Evolutionary conservation across 352 stramenopile species (phyloP).

Genomic region (Phytophthora agathidicida): DNA sequence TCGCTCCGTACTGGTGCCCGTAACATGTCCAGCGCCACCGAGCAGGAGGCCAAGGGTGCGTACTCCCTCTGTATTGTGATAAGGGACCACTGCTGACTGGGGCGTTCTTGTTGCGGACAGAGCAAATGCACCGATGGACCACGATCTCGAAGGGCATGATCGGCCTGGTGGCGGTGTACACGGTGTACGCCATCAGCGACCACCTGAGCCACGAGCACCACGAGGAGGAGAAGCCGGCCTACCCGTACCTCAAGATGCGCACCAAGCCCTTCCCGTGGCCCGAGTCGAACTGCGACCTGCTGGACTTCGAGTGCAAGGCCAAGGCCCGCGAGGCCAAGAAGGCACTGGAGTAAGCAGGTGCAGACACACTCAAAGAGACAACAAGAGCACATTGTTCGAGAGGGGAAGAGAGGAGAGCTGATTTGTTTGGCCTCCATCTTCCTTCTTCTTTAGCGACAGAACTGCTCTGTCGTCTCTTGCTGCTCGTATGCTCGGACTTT

Average conservation of each 20-base stretch:
- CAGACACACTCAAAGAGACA: conserved; percentile 1
- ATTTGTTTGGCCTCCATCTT: too few relatives aligned
- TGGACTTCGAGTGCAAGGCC: conserved; percentile 79
- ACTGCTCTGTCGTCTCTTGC: too few relatives aligned
- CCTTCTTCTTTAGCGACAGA: too few relatives aligned
- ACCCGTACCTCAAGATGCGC: conserved; percentile 88
- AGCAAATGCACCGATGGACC: conserved; percentile 87
- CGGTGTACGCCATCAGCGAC: conserved; percentile 65
- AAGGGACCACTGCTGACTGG: too few relatives aligned
- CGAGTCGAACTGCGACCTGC: conserved; percentile 79
- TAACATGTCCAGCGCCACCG: conserved; percentile 81
- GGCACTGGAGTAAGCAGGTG: conserved; percentile 61
- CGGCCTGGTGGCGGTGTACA: conserved; percentile 57
- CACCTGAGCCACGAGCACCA: conserved; percentile 65
- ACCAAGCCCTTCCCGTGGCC: conserved; percentile 89
- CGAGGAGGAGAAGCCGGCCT: conserved; percentile 66
- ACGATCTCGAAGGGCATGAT: conserved; percentile 90
- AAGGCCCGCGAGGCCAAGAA: conserved; percentile 68
- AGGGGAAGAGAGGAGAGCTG: too few relatives aligned
- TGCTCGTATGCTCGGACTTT: too few relatives aligned
- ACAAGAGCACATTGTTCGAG: too few relatives aligned
- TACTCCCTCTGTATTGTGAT: conserved; percentile 8
- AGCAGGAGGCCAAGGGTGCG: conserved; percentile 83
- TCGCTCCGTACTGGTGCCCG: conserved; percentile 62
- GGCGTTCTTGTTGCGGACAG: conserved; percentile 24